A percentile compares a stretch with the other conserved stretches of the same genome.
phyloP scores from a whole-genome alignment of 805 yeast species.

The Candida namnaoensis region DNA sequence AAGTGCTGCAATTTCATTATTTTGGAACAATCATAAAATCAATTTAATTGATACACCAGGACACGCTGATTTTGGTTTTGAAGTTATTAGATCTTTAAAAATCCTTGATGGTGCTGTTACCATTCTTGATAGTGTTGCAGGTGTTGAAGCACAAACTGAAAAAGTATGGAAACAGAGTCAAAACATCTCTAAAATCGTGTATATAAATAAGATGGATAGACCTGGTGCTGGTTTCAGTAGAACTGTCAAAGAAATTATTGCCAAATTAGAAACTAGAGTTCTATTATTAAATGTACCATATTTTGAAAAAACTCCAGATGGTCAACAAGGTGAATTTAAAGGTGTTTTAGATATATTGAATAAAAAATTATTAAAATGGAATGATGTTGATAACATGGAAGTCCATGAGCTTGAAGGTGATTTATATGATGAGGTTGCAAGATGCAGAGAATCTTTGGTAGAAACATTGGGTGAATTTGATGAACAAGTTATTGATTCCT shows the following conservation, averaged over 20 bases:
- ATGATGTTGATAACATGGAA: constrained; percentile 38
- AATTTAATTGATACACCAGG: constrained; percentile 97
- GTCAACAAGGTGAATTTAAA: constrained; percentile 29
- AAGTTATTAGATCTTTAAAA: constrained; percentile 80
- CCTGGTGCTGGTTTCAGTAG: constrained; percentile 92
- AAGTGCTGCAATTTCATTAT: constrained; percentile 88
- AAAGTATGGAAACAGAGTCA: constrained; percentile 91
- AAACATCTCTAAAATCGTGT: constrained; percentile 70
- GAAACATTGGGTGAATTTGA: constrained; percentile 82
- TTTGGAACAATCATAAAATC: constrained; percentile 72
- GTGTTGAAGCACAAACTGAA: constrained; percentile 97
- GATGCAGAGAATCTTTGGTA: constrained; percentile 65
- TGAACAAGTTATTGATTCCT: constrained; percentile 68
- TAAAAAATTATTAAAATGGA: constrained; percentile 44
- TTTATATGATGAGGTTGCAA: constrained; percentile 37
- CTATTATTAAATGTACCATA: constrained; percentile 73
- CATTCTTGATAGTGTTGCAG: constrained; percentile 91
- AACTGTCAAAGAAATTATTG: constrained; percentile 76
- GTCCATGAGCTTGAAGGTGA: constrained; percentile 34
- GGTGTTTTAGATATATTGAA: constrained; percentile 76
- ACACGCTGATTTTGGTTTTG: constrained; percentile 95
- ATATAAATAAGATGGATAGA: constrained; percentile 92
- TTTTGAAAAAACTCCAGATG: constrained; percentile 27
- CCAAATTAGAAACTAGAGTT: constrained; percentile 66
- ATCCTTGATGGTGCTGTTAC: constrained; percentile 94